These are phyloP conservation scores for Vickermania spadyakhi DNA, from an alignment of 208 protist species.

Conservation along the genomic window DNA sequence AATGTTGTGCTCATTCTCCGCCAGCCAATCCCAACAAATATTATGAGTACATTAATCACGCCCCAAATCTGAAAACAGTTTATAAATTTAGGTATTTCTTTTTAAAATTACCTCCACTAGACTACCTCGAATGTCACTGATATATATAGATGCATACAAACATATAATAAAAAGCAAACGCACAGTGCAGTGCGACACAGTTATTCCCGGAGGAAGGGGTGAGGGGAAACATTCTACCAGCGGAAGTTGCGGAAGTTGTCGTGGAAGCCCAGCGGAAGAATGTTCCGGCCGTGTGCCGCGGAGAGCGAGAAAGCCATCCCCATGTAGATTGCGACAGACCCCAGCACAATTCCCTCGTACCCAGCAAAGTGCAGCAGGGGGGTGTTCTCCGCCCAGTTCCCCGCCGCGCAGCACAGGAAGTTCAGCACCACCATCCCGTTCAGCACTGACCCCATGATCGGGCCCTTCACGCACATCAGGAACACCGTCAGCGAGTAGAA, in stretches of 20 bases:
- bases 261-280: constrained; percentile 29
- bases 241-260: constrained; percentile 19
- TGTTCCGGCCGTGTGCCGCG: constrained; percentile 19
- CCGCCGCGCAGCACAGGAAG: constrained; percentile 15
- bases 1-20: no score
- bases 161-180: neutral
- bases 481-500: constrained; percentile 13
- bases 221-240: constrained; percentile 14
- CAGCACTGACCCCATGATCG: constrained; percentile 15
- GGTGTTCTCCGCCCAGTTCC: constrained; percentile 13
- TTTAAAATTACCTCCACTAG: neutral
- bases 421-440: constrained; percentile 17
- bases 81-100: no score
- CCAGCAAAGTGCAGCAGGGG: constrained; percentile 27
- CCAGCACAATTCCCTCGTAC: constrained; percentile 36
- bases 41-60: no score
- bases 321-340: constrained; percentile 27
- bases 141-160: neutral
- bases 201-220: no score
- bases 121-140: neutral
- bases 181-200: no score
- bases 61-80: no score
- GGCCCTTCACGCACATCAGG: constrained; percentile 2
- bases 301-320: constrained; percentile 36
- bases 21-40: no score